Conservation (phyloP, 2,329 filamentous ascomycete species). For the Aspergillus candidus region DNA sequence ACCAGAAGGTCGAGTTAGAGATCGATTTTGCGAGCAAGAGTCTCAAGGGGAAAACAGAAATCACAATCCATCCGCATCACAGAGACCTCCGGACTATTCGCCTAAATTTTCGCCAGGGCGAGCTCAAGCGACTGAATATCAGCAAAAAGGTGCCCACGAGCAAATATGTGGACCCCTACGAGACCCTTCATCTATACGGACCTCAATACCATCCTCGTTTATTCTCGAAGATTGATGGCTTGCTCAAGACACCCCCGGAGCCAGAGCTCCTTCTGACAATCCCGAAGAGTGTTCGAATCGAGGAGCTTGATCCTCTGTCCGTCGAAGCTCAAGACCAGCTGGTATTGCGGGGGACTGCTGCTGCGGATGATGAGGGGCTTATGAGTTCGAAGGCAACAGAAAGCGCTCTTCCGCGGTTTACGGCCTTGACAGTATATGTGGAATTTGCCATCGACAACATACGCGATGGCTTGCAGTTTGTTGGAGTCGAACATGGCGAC, state of each 20-base stretch:
- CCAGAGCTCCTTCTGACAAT: slow-evolving; percentile 55
- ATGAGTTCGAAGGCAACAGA: slow-evolving; percentile 31
- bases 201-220: slow-evolving; percentile 72
- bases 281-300: slow-evolving; percentile 56
- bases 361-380: slow-evolving; percentile 33
- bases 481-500: slow-evolving; percentile 74
- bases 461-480: slow-evolving; percentile 85
- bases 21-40: slow-evolving; percentile 73
- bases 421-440: slow-evolving; percentile 60
- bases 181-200: slow-evolving; percentile 49
- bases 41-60: slow-evolving; percentile 72
- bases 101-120: slow-evolving; percentile 59
- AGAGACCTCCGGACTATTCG: slow-evolving; percentile 50
- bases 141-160: slow-evolving; percentile 37
- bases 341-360: slow-evolving; percentile 35
- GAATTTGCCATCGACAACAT: slow-evolving; percentile 72
- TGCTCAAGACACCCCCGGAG: slow-evolving; percentile 47
- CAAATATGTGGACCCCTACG: slow-evolving; percentile 39
- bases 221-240: slow-evolving; percentile 59
- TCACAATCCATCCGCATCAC: slow-evolving; percentile 65
- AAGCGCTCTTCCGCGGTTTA: slow-evolving; percentile 45
- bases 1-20: slow-evolving; percentile 85
- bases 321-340: slow-evolving; percentile 44
- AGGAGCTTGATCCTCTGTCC: slow-evolving; percentile 52
- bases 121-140: slow-evolving; percentile 47